Evolutionary conservation across 1,284 basidiomycete genomes (phyloP).

Genomic region (Cryptococcus sp.): DNA sequence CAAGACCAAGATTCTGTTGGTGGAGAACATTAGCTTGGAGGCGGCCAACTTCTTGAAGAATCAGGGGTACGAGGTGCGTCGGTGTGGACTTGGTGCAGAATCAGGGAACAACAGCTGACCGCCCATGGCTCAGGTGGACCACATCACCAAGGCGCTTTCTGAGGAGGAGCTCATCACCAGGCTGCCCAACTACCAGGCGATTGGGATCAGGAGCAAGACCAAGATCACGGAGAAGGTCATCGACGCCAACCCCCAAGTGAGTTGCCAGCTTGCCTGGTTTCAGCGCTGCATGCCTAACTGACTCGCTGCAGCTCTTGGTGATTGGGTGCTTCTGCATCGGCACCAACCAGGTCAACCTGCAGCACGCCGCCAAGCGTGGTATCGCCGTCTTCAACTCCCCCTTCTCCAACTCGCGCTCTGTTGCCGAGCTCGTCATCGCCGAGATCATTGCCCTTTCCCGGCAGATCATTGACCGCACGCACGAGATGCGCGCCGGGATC

Average conservation of each 20-base stretch:
- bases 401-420: constrained; percentile 98
- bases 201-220: constrained; percentile 97
- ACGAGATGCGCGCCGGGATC: constrained; percentile 80
- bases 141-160: constrained; percentile 76
- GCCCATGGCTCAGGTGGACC: constrained; percentile 71
- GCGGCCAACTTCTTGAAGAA: constrained; percentile 77
- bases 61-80: constrained; percentile 67
- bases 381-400: constrained; percentile 99
- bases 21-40: constrained; percentile 93
- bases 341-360: constrained; percentile 95
- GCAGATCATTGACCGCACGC: constrained; percentile 84
- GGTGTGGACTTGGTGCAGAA: not conserved
- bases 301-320: constrained; percentile 68
- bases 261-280: constrained; percentile 11
- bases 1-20: constrained; percentile 61
- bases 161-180: constrained; percentile 89
- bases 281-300: not conserved
- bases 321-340: constrained; percentile 99
- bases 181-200: constrained; percentile 84
- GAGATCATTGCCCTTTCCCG: constrained; percentile 93
- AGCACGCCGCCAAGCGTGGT: constrained; percentile 77
- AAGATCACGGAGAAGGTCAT: constrained; percentile 89
- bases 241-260: constrained; percentile 74
- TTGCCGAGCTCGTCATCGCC: constrained; percentile 94
- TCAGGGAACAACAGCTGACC: not conserved